Percentiles rank a stretch among this genome's conserved stretches.
phyloP scores from a whole-genome alignment of 345 rosid genomes.

The Aegle marmelos region DNA sequence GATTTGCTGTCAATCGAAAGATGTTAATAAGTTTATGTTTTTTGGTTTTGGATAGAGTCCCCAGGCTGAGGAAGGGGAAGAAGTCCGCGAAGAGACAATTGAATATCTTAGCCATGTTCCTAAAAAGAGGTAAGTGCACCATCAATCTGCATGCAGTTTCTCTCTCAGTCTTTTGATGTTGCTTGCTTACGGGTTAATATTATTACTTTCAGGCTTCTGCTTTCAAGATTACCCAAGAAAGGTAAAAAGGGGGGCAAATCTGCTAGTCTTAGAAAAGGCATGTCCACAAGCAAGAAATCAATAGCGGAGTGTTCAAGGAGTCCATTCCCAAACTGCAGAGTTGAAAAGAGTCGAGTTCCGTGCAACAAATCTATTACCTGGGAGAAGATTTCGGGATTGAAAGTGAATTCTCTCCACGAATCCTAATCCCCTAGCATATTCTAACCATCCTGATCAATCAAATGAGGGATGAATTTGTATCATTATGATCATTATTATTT shows the following conservation, averaged over 20 bases:
- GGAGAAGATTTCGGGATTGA: not conserved
- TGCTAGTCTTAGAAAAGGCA: slow-evolving; percentile 31
- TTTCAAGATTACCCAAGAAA: slow-evolving; percentile 44
- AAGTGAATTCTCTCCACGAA: not conserved
- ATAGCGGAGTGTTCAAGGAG: slow-evolving; percentile 25
- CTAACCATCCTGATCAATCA: not conserved
- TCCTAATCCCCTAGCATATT: slow-evolving; percentile 8
- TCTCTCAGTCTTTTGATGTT: not conserved
- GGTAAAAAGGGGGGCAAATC: slow-evolving; percentile 42
- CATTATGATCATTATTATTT: slow-evolving; percentile 8
- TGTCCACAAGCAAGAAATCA: slow-evolving; percentile 40
- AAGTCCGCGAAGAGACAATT: slow-evolving; percentile 26
- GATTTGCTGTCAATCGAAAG: not conserved
- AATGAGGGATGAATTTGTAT: slow-evolving; percentile 7
- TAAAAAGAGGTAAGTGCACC: slow-evolving; percentile 42
- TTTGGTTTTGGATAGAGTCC: slow-evolving; percentile 25
- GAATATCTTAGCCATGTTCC: slow-evolving; percentile 34
- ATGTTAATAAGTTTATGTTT: slow-evolving; percentile 11
- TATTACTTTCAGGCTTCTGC: slow-evolving; percentile 17
- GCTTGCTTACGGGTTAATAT: not conserved
- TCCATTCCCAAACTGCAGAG: not conserved
- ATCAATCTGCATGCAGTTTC: slow-evolving; percentile 7
- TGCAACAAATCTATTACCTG: slow-evolving; percentile 1
- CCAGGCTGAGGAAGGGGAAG: slow-evolving; percentile 24
- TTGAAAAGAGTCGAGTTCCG: not conserved